These are phyloP conservation scores for Aspergillus sp. DNA, from an alignment of 2,329 filamentous ascomycete genomes.

Conservation along the genomic window DNA sequence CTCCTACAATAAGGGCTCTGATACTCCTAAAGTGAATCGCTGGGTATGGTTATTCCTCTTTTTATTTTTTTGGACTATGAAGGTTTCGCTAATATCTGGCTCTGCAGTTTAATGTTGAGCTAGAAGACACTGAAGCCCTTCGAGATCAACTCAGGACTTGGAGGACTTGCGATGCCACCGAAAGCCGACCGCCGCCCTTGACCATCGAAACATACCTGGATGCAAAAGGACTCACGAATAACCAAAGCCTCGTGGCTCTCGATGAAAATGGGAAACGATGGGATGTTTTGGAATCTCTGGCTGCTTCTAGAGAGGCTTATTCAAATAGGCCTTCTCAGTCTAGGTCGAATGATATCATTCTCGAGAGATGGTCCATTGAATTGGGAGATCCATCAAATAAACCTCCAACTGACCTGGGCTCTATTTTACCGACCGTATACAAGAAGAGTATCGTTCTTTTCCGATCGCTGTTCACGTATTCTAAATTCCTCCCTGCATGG, in stretches of 20 bases:
- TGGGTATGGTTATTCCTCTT: constrained; percentile 61
- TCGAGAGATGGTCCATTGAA: constrained; percentile 89
- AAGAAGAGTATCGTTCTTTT: constrained; percentile 97
- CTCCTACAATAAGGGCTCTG: constrained; percentile 51
- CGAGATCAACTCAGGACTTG: constrained; percentile 74
- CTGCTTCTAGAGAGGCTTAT: constrained; percentile 50
- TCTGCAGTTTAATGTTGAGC: constrained; percentile 86
- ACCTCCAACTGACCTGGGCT: constrained; percentile 52
- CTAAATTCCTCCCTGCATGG: constrained; percentile 79
- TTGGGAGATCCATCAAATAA: constrained; percentile 59
- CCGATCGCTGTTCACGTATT: constrained; percentile 76
- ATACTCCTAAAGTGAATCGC: constrained; percentile 68
- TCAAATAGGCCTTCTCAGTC: constrained; percentile 43
- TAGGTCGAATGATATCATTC: constrained; percentile 64
- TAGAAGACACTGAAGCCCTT: constrained; percentile 88
- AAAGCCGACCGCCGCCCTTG: constrained; percentile 74
- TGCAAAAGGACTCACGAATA: constrained; percentile 70
- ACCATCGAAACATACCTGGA: constrained; percentile 90
- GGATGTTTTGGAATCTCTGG: constrained; percentile 83
- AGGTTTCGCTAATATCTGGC: background rate
- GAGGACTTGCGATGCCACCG: constrained; percentile 73
- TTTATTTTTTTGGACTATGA: background rate
- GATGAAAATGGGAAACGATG: constrained; percentile 88
- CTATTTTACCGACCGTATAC: constrained; percentile 79
- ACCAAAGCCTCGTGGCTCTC: constrained; percentile 79